Evolutionary conservation across 2,329 filamentous ascomycete species (phyloP), one percentile per base, ranked within the genome.

Genomic region (Apiospora koreana): DNA sequence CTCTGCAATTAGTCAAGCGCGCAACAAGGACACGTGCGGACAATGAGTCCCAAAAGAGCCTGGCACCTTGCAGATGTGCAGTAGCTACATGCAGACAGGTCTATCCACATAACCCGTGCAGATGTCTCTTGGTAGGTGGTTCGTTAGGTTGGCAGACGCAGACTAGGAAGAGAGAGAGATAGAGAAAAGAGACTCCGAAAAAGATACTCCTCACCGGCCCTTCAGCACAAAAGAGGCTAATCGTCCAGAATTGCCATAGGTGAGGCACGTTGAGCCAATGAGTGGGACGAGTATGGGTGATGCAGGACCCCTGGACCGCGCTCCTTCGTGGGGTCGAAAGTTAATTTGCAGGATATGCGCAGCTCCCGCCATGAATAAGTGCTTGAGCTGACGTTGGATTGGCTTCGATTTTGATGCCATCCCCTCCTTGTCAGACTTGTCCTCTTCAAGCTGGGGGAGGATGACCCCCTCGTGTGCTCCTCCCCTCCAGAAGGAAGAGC

Each of bases 341-440:
- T 66, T 66, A 45, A 66, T 66, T 66, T 43, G n/a, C 64, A 62
- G 54, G 64, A 43, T 31, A 66, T 43, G 64, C 64, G 64, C 64
- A 66, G 42, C 42, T 66, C 25, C 38, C 64, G 64, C 64, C n/a
- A 38, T 38, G 54, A 62, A 62, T 62, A 38, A 38, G 28, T 62
- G 28, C 8, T 38, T n/a, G 54, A 18, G 54, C 54, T 62, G 54
- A 62, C 54, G 54, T 62, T 35, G 54, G 54, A 62, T 38, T 62
- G 54, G 54, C 28, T 38, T 38, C 31, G 18, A 6, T 38, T 38
- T 28, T 62, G 54, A 38, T 62, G 54, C 18, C 31, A 21, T 62
- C 31, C 31, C 54, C 50, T 58, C 54, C 28, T 62, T 18, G 18
- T 62, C 54, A 35, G 54, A 62, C 54, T 18, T 12, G 18, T 38